Conservation (phyloP, 768 basidiomycete genomes). For the Boletus vinaceobasis region DNA sequence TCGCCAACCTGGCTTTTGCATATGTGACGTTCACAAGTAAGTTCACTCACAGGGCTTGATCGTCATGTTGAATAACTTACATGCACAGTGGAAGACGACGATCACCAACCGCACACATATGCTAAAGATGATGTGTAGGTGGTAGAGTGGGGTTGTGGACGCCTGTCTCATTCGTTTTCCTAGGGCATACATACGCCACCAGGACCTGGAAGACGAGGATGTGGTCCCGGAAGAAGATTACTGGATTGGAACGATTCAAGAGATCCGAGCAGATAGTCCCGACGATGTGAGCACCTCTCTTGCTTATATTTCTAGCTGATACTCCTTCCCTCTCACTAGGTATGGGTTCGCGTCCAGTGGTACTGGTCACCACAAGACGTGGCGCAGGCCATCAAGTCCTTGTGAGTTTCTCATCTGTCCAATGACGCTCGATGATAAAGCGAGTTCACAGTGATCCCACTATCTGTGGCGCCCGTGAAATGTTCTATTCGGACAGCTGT, state of each 20-base stretch:
- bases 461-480: slow-evolving; percentile 45
- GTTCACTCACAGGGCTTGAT: background rate
- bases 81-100: slow-evolving; percentile 12
- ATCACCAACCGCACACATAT: slow-evolving; percentile 25
- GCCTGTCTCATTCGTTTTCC: background rate
- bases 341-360: slow-evolving; percentile 56
- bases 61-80: background rate
- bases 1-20: slow-evolving; percentile 1
- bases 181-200: slow-evolving; percentile 35
- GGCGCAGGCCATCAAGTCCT: slow-evolving; percentile 40
- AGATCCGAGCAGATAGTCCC: slow-evolving; percentile 37
- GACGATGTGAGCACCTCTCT: slow-evolving; percentile 26
- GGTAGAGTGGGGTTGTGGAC: background rate
- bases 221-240: slow-evolving; percentile 36
- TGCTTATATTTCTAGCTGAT: background rate
- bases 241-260: slow-evolving; percentile 51
- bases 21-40: slow-evolving; percentile 20
- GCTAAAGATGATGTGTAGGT: slow-evolving; percentile 34
- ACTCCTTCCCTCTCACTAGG: slow-evolving; percentile 29
- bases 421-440: background rate
- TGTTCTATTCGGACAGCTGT: slow-evolving; percentile 44
- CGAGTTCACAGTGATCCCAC: slow-evolving; percentile 34
- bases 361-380: slow-evolving; percentile 53
- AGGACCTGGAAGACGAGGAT: background rate
- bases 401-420: slow-evolving; percentile 36